phyloP scores from a whole-genome alignment of 176 grass and related monocot genomes.

The Saccharum spontaneum region DNA sequence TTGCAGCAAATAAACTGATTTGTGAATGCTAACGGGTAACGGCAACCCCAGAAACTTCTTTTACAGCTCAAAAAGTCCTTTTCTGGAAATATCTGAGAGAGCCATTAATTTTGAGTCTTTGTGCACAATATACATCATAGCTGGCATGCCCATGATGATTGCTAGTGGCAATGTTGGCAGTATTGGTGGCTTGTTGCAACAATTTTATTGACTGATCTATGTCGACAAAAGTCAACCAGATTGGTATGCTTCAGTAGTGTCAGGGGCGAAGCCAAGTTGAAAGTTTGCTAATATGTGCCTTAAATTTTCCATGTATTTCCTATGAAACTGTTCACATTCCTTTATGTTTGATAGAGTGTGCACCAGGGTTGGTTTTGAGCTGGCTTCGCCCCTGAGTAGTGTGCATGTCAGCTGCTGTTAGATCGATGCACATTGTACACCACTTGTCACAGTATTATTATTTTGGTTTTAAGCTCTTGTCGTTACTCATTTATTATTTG shows the following conservation, averaged over 20 bases:
- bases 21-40: neutral
- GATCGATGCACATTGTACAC: too few relatives aligned
- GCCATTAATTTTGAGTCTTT: neutral
- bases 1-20: conserved; percentile 5
- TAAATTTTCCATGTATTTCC: too few relatives aligned
- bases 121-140: neutral
- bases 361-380: too few relatives aligned
- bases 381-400: too few relatives aligned
- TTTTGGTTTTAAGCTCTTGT: neutral
- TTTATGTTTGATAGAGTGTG: too few relatives aligned
- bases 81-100: neutral
- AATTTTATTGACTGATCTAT: neutral
- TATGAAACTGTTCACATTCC: too few relatives aligned
- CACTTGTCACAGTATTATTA: neutral
- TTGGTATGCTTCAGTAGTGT: neutral
- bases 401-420: neutral
- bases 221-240: neutral
- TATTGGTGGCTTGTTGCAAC: neutral
- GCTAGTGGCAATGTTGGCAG: neutral
- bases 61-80: neutral
- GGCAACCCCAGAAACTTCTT: neutral
- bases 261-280: too few relatives aligned
- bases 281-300: too few relatives aligned
- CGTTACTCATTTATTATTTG: neutral
- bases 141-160: neutral